Evolutionary conservation across 352 stramenopile species (phyloP), one percentile per base, ranked within the genome.

Genomic region (Pythium periplocum): DNA sequence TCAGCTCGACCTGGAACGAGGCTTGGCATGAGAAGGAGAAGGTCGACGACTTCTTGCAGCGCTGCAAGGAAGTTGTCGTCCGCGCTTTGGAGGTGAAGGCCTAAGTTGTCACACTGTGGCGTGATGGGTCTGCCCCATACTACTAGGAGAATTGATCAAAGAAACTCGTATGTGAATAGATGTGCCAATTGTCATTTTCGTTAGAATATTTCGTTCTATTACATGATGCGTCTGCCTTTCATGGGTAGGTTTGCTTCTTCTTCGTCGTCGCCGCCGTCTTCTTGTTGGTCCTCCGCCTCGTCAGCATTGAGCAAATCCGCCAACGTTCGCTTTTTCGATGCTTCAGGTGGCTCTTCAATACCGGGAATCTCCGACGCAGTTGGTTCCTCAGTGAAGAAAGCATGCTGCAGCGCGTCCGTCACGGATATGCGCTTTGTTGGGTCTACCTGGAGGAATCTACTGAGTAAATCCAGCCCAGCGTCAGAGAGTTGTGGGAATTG

Each of bases 341-440:
- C 17, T 6, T 66, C 59, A 17, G 44, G 45, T 0, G 59, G 59
- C 32, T 55, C 45, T 11, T 45, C 59, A 1, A 66, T 32, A 7
- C 51, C 53, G 11, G 32, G 6, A 5, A 44, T 37, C 2, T 6
- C 39, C 26, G 59, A 44, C 1, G 59, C 42, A 9, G 35, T 6
- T 3, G 82, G 82, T 3, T 61, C 52, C 49, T 93, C 83, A 2
- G 11, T 51, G 35, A 93, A 93, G 41, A 87, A 93, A 11, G 61
- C 49, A 54, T 93, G 83, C 32, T 71, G 7, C 3, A 90, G 69
- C 33, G 83, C 79, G 3, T 77, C 68, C 4, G 52, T 39, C 3
- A 65, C 74, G 4, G 77, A 73, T 10, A 90, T 82, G 3, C 82
- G 78, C 47, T 83, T 77, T 44, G 62, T 74, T 6, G 82, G 82